Evolutionary conservation across 2,329 filamentous ascomycete species (phyloP).

Genomic region (Fusarium subtropicale): DNA sequence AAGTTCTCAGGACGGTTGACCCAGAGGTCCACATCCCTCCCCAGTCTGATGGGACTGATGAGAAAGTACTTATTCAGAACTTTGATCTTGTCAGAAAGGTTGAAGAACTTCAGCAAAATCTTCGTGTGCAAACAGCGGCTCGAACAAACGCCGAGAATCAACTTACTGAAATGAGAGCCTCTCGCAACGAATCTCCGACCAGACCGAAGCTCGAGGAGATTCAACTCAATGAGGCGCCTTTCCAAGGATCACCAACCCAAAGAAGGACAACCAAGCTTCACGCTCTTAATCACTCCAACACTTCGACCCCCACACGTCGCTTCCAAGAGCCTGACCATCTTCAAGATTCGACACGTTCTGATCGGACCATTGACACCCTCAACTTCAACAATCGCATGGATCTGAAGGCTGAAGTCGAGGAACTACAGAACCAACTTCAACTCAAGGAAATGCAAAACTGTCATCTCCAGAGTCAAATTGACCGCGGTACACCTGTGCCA

Average conservation of each 20-base stretch:
- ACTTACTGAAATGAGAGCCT: slow-evolving; percentile 79
- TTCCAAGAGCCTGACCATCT: slow-evolving; percentile 69
- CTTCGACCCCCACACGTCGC: slow-evolving; percentile 81
- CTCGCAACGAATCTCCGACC: slow-evolving; percentile 76
- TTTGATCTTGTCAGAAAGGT: slow-evolving; percentile 89
- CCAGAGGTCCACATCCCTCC: slow-evolving; percentile 75
- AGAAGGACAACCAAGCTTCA: slow-evolving; percentile 68
- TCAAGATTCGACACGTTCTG: slow-evolving; percentile 84
- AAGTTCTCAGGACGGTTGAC: slow-evolving; percentile 88
- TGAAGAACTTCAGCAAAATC: slow-evolving; percentile 87
- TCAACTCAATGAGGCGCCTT: slow-evolving; percentile 81
- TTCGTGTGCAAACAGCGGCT: slow-evolving; percentile 84
- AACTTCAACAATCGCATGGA: slow-evolving; percentile 92
- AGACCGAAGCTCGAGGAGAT: slow-evolving; percentile 88
- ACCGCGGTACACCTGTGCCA: slow-evolving; percentile 71
- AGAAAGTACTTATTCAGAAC: slow-evolving; percentile 76
- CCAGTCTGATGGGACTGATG: slow-evolving; percentile 68
- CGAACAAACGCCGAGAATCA: slow-evolving; percentile 86
- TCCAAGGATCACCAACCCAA: slow-evolving; percentile 79
- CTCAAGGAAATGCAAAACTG: slow-evolving; percentile 95
- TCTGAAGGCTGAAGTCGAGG: slow-evolving; percentile 87
- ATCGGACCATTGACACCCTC: slow-evolving; percentile 83
- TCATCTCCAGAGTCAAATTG: slow-evolving; percentile 88
- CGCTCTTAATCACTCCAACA: slow-evolving; percentile 73
- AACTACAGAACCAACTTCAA: slow-evolving; percentile 93